A percentile compares a stretch with the other conserved stretches of the same genome.
Conservation (phyloP, 129 eudicot species). For the Ambrosia artemisiifolia region DNA sequence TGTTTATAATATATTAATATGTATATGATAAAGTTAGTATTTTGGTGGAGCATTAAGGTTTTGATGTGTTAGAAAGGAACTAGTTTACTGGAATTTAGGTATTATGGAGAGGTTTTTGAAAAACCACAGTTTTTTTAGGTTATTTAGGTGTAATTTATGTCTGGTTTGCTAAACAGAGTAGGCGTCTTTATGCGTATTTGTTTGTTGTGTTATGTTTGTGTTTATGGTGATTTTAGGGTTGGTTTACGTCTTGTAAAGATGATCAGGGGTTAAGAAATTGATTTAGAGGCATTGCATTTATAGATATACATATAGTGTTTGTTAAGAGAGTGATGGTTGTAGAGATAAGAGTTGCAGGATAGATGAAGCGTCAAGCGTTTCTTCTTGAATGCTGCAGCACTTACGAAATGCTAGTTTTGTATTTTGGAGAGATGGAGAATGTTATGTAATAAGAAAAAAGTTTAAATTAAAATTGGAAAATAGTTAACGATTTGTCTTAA, state of each 20-base stretch:
- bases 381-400: no score
- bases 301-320: no score
- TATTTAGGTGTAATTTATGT: not conserved
- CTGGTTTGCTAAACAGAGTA: not conserved
- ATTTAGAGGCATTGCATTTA: not conserved
- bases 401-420: not conserved
- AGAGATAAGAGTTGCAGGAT: no score
- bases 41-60: not conserved
- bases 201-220: constrained; percentile 2
- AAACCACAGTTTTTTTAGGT: not conserved
- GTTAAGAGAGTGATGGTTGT: not conserved
- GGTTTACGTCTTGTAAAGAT: not conserved
- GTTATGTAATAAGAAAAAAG: not conserved
- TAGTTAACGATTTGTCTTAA: not conserved
- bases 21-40: not conserved
- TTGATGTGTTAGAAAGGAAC: not conserved
- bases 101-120: no score
- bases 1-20: not conserved
- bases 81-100: not conserved
- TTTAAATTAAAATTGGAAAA: not conserved
- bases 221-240: not conserved
- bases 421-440: not conserved
- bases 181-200: not conserved
- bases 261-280: not conserved
- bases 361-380: no score